Evolutionary conservation across 2,329 filamentous ascomycete genomes (phyloP).

Genomic region (Colletotrichum karsti): DNA sequence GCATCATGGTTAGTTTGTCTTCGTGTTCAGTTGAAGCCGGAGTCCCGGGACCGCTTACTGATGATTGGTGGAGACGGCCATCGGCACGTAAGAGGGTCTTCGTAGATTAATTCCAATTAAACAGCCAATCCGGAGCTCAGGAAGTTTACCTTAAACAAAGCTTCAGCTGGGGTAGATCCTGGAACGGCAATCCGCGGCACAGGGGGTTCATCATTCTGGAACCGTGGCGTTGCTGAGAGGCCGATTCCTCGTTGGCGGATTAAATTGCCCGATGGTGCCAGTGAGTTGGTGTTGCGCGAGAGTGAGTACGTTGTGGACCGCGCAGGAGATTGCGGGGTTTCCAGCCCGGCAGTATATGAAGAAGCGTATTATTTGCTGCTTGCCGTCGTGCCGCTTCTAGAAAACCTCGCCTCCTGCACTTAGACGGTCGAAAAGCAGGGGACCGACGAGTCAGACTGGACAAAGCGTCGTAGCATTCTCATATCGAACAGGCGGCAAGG

Average conservation of each 20-base stretch:
- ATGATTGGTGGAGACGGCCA: slow-evolving; percentile 12
- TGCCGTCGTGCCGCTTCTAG: background rate
- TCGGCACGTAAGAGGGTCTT: background rate
- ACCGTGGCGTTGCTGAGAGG: background rate
- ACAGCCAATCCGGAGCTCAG: slow-evolving; percentile 6
- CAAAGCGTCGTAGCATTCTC: background rate
- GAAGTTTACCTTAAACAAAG: background rate
- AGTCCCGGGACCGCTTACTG: background rate
- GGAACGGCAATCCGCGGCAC: background rate
- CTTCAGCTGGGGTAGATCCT: background rate
- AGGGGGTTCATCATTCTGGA: background rate
- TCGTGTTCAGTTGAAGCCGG: background rate
- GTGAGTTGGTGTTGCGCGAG: background rate
- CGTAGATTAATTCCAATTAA: slow-evolving; percentile 6
- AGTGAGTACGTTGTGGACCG: background rate
- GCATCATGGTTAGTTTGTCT: background rate
- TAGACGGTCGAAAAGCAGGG: background rate
- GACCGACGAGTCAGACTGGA: background rate
- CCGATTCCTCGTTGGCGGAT: slow-evolving; percentile 19
- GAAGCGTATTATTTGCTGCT: background rate
- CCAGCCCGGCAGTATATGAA: background rate
- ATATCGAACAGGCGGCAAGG: background rate
- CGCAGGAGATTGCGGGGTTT: background rate
- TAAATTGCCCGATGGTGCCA: background rate
- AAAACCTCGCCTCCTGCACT: background rate